Evolutionary conservation across 768 basidiomycete species (phyloP), one percentile per base, ranked within the genome.

Genomic region (Amanita thiersii): DNA sequence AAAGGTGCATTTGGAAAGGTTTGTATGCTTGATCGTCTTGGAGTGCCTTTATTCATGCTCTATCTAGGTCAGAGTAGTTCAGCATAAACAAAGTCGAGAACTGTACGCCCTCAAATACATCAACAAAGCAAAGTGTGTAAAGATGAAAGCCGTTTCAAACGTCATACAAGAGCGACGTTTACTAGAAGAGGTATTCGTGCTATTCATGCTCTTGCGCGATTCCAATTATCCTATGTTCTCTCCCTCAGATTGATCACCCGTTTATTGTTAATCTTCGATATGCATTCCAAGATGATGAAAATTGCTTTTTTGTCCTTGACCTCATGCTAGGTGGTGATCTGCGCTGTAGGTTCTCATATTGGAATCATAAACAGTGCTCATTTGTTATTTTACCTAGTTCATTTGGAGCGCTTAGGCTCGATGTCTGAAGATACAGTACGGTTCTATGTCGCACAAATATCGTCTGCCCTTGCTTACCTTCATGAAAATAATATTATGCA

Each of bases 1-100:
- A 97, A 97, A 61, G 94, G 94, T 38, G 94, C 94, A 1, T 98
- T 99, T 62, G 94, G 94, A 58, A 98, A 99, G 80, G 94, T 92
- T 24, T 40, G 63, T 56, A 7, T 10, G 12, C 17, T 20, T 17
- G 26, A n/a, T 28, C 7, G 35, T 3, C 26, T 28, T 7, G 26
- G 7, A n/a, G 15, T 19, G 9, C 7, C 20, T 8, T 11, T 18
- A 5, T 7, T 5, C 8, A 10, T 29, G 26, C 12, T 44, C 43
- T 37, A 15, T 39, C 30, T 50, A 98, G 94, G 94, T 99, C 66
- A 86, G 96, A 32, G 94, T 99, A 46, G 96, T 99, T 5, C 94
- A 99, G 63, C 96, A 98, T 69, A 99, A 97, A 58, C 89, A 97
- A 61, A 87, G 91, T n/a, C 85, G 89, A 48, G 86, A 91, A 12